Percentiles rank a stretch among this genome's conserved stretches.
phyloP scores from a whole-genome alignment of 2,329 filamentous ascomycete genomes.

The Periglandula ipomoeae region DNA sequence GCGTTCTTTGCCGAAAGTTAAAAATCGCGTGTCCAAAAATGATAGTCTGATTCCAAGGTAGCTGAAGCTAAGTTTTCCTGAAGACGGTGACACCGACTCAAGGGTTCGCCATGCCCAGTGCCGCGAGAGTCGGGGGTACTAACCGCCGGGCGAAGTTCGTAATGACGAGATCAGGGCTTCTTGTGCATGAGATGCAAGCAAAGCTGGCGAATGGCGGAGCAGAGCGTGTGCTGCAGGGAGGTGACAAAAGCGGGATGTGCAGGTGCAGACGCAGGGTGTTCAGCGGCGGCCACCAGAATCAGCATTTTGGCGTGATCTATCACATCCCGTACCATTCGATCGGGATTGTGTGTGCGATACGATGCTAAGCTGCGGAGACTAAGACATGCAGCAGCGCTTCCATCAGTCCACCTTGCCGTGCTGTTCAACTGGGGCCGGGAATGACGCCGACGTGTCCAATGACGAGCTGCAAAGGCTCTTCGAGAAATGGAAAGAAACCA shows the following conservation, averaged over 20 bases:
- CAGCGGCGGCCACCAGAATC: too few species aligned
- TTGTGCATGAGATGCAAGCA: background rate
- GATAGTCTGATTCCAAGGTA: background rate
- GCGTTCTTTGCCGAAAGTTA: background rate
- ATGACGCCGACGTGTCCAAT: conserved; percentile 1
- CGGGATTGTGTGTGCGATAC: background rate
- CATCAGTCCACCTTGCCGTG: background rate
- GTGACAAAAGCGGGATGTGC: background rate
- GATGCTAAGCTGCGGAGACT: background rate
- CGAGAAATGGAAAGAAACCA: background rate
- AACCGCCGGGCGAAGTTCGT: too few species aligned
- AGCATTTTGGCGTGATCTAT: background rate
- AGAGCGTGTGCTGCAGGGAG: background rate
- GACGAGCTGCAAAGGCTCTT: background rate
- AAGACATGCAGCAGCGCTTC: conserved; percentile 4
- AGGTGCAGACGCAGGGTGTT: too few species aligned
- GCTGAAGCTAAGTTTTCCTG: background rate
- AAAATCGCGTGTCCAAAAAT: background rate
- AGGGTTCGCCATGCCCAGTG: background rate
- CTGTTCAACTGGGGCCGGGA: background rate
- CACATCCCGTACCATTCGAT: conserved; percentile 1
- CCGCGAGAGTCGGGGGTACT: background rate
- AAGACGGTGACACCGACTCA: background rate
- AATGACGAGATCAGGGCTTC: too few species aligned
- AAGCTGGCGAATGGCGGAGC: background rate